Conservation (phyloP, 805 yeast genomes). For the Limtongia smithiae region DNA sequence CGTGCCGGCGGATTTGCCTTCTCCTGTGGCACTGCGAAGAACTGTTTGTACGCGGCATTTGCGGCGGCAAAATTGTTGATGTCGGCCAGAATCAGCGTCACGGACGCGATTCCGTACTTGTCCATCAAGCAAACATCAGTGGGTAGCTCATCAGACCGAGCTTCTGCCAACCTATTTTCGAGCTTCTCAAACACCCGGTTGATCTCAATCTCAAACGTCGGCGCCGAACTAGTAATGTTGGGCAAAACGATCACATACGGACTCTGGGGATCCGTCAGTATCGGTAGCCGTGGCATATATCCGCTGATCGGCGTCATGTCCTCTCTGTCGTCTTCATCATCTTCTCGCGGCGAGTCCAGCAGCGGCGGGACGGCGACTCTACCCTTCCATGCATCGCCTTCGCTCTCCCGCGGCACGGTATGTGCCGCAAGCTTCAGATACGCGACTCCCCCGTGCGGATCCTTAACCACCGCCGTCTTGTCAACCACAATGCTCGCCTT, state of each 20-base stretch:
- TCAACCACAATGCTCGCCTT: constrained; percentile 45
- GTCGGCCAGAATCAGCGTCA: constrained; percentile 57
- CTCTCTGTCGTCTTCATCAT: not conserved
- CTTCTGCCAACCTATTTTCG: not conserved
- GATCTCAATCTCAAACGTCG: constrained; percentile 7
- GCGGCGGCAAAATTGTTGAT: constrained; percentile 63
- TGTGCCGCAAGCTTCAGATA: constrained; percentile 58
- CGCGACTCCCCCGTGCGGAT: constrained; percentile 57
- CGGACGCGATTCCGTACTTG: constrained; percentile 49
- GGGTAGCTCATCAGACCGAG: too few relatives aligned
- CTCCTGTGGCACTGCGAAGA: constrained; percentile 42
- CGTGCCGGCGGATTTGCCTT: constrained; percentile 81
- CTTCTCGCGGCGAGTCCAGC: constrained; percentile 30
- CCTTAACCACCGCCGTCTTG: constrained; percentile 34
- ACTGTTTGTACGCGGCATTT: constrained; percentile 56
- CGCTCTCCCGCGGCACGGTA: constrained; percentile 33
- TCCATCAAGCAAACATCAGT: too few relatives aligned
- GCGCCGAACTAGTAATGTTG: too few relatives aligned
- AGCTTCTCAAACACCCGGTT: constrained; percentile 7
- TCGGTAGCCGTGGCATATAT: not conserved
- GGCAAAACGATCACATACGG: not conserved
- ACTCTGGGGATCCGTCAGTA: not conserved
- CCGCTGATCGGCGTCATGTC: not conserved
- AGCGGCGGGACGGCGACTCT: constrained; percentile 29
- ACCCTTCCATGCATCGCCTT: not conserved